Base-by-base conservation (phyloP, 2,329 filamentous ascomycete species). In the Microsporum ferrugineum region DNA sequence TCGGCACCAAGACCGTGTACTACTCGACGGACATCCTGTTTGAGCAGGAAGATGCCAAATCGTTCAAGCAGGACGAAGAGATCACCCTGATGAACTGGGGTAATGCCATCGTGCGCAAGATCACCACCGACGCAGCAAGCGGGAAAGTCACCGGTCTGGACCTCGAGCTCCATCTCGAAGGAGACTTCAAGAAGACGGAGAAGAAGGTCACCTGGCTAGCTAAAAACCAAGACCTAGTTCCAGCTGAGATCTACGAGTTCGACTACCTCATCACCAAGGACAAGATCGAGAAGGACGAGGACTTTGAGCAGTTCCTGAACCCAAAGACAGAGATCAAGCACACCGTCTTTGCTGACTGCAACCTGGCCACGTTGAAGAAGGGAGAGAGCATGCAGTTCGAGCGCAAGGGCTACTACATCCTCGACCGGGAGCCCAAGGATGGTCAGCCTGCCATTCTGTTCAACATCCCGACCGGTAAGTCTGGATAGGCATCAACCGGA, bases 171-270 rank as follows among this genome's bases (percentile, higher is more conserved):
- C 88, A 97, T 75, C 83, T 96, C 57, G 84, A 88, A 68, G 91
- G 92, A 61, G 92, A 97, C 73, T 89, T 97, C 74, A 96, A 95
- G 80, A 87, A 89, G 71, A 97, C 92, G 0, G 86, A 90, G 70
- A 96, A 96, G 84, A 97, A 97, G 81, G 84, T 97, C 41, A 96
- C 91, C 0, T 97, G 92, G 92, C 79, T 97, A 56, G 87, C 89
- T 1, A 83, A 82, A 0, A 84, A 89, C 66, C 88, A 92, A 76
- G 83, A 88, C 62, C 82, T 96, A 0, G 80, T 95, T 12, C 85
- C 86, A 5, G 86, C 94, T 27, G 89, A 96, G 75, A 82, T 96
- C 8, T 92, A 91, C 76, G 91, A 96, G 67, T 97, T 96, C 72
- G 92, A 96, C 76, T 92, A 95, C 77, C 82, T 97, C 57, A 88